Percentiles rank a stretch among this genome's conserved stretches.
These are phyloP conservation scores for Russula compacta DNA, from an alignment of 768 basidiomycete genomes.

Conservation along the genomic window DNA sequence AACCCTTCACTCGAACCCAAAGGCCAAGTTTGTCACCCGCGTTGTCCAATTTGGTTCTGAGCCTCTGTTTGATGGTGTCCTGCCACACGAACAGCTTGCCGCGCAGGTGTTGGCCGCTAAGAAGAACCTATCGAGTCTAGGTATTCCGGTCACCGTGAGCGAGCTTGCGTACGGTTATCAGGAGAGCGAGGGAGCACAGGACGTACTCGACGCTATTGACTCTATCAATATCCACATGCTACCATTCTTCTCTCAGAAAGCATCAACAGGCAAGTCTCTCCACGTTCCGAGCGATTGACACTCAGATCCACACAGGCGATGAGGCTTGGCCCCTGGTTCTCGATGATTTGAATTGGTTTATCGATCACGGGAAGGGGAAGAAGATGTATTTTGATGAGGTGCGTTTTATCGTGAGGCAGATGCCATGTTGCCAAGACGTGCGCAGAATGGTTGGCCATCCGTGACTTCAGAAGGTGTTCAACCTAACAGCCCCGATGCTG, in stretches of 20 bases:
- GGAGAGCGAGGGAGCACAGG: constrained; percentile 39
- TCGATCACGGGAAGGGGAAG: constrained; percentile 52
- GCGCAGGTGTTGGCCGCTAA: constrained; percentile 43
- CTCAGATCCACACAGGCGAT: constrained; percentile 31
- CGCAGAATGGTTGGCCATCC: constrained; percentile 73
- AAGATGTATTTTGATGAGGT: constrained; percentile 72
- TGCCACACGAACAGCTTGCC: constrained; percentile 41
- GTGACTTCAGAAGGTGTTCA: constrained; percentile 50
- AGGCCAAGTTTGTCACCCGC: constrained; percentile 55
- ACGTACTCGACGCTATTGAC: constrained; percentile 51
- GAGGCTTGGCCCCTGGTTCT: constrained; percentile 55
- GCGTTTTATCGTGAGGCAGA: constrained; percentile 8
- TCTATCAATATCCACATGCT: constrained; percentile 62
- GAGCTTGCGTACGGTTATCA: constrained; percentile 35
- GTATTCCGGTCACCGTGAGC: constrained; percentile 60
- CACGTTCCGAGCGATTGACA: background rate
- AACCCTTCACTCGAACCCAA: constrained; percentile 24
- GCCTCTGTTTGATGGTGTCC: constrained; percentile 51
- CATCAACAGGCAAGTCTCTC: constrained; percentile 41
- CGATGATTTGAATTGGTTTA: constrained; percentile 58
- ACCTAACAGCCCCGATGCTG: constrained; percentile 53
- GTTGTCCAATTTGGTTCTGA: constrained; percentile 66
- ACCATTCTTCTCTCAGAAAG: constrained; percentile 53
- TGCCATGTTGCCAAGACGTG: background rate
- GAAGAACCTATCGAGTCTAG: constrained; percentile 37